Percentiles rank a stretch among this genome's conserved stretches.
These are phyloP conservation scores for Zygosaccharomyces kombuchaensis DNA, from an alignment of 805 yeast species.

Conservation along the genomic window DNA sequence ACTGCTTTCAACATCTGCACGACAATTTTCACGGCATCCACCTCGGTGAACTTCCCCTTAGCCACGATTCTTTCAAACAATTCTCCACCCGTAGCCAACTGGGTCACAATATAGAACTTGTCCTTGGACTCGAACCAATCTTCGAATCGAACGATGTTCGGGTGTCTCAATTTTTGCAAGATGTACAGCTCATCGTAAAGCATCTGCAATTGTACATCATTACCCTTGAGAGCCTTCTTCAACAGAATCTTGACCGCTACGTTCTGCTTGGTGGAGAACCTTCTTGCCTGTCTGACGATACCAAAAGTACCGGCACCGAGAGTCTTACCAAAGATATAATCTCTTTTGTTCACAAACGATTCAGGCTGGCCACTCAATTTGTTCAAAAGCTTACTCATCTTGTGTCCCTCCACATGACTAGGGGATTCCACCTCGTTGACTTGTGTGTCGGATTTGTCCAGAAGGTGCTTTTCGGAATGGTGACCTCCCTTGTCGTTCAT, in stretches of 20 bases:
- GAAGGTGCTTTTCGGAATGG: not conserved
- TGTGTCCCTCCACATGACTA: constrained; percentile 31
- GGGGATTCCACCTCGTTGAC: constrained; percentile 2
- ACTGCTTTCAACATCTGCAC: constrained; percentile 75
- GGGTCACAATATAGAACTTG: constrained; percentile 90
- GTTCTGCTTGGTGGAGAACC: constrained; percentile 49
- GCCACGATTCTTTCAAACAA: constrained; percentile 80
- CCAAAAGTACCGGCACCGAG: constrained; percentile 96
- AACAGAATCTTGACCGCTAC: constrained; percentile 88
- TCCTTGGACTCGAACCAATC: constrained; percentile 94
- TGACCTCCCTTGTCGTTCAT: not conserved
- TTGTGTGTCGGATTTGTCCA: not conserved
- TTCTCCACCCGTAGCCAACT: constrained; percentile 95
- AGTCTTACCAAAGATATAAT: constrained; percentile 75
- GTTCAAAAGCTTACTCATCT: constrained; percentile 40
- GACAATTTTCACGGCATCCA: constrained; percentile 74
- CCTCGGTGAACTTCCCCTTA: constrained; percentile 81
- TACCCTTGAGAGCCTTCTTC: constrained; percentile 77
- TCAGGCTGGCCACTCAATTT: constrained; percentile 70
- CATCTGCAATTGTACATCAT: constrained; percentile 53
- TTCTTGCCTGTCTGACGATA: constrained; percentile 74
- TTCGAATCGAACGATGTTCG: constrained; percentile 81
- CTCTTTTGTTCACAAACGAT: constrained; percentile 58
- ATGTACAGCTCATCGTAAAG: constrained; percentile 74
- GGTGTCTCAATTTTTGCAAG: constrained; percentile 65